phyloP scores from a whole-genome alignment of 2,329 filamentous ascomycete species.

The Leptographium flavum region DNA sequence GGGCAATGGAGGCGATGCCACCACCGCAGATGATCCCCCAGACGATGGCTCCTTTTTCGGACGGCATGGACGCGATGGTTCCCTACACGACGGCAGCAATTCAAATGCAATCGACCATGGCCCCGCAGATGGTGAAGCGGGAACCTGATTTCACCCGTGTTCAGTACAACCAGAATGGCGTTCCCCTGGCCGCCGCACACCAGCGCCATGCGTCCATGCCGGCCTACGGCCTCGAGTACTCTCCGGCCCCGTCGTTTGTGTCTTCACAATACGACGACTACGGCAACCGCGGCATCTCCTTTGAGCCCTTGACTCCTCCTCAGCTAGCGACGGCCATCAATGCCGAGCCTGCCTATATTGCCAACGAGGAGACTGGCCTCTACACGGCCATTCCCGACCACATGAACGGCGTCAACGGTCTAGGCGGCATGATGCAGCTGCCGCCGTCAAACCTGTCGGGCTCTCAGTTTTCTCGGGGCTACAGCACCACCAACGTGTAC shows the following conservation, averaged over 20 bases:
- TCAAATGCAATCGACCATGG: slow-evolving; percentile 53
- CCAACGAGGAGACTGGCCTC: slow-evolving; percentile 91
- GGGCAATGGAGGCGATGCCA: slow-evolving; percentile 85
- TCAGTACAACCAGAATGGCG: slow-evolving; percentile 85
- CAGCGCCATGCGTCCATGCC: slow-evolving; percentile 98
- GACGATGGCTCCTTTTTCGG: slow-evolving; percentile 38
- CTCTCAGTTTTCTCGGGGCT: slow-evolving; percentile 64
- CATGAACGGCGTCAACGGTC: slow-evolving; percentile 52
- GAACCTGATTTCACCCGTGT: slow-evolving; percentile 72
- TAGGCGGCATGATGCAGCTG: slow-evolving; percentile 83
- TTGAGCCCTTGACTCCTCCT: slow-evolving; percentile 90
- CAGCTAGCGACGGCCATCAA: slow-evolving; percentile 74
- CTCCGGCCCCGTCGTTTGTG: slow-evolving; percentile 90
- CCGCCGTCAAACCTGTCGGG: slow-evolving; percentile 73
- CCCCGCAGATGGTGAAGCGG: slow-evolving; percentile 69
- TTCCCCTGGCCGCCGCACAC: slow-evolving; percentile 69
- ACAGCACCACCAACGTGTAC: slow-evolving; percentile 67
- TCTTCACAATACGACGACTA: slow-evolving; percentile 99
- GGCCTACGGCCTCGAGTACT: slow-evolving; percentile 88
- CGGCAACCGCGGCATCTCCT: slow-evolving; percentile 89
- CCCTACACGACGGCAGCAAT: slow-evolving; percentile 44
- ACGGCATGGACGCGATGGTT: slow-evolving; percentile 59
- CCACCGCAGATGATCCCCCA: slow-evolving; percentile 47
- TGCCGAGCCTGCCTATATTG: slow-evolving; percentile 88
- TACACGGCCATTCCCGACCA: slow-evolving; percentile 93